Evolutionary conservation across 2,329 filamentous ascomycete species (phyloP), one percentile per base, ranked within the genome.

Genomic region (Pyrenophora teres): DNA sequence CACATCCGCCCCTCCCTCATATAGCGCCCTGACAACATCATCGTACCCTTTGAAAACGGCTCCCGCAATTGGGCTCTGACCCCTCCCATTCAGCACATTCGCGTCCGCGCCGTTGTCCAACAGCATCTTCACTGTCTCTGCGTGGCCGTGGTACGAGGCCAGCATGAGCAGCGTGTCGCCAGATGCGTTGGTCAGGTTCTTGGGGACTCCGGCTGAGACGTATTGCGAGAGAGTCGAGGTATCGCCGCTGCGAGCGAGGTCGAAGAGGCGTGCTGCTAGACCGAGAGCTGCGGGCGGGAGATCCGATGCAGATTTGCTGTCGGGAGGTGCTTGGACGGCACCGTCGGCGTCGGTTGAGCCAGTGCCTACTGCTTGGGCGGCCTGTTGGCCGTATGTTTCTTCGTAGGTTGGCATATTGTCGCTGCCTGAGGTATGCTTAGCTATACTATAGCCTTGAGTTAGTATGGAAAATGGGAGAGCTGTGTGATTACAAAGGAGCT

Each of bases 161-260:
- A 91, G 80, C 88, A 91, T 91, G 52, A 90, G 76, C 54, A 90
- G 72, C n/a, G 83, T 88, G 68, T 91, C 87, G 41, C 87, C 88
- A 57, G 88, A 87, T 42, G 87, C 81, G 63, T 90, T 90, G 18
- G 86, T 89, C 70, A 90, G 77, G 63, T 89, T 90, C 1, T 82
- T 77, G 0, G 87, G 87, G 21, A 90, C 75, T 1, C 88, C 87
- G 2, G 83, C 84, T 1, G 80, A 77, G 32, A 91, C 71, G 40
- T 87, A 87, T 70, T 86, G 81, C 36, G 79, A 68, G n/a, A 91
- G 82, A 10, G 83, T 71, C 4, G 80, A 67, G 2, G 81, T 76
- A 41, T 86, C 76, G 48, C 87, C 87, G 18, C 73, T 67, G 27
- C 87, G 81, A 1, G 87, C 87, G 23, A 85, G 81, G 60, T 88